phyloP scores from a whole-genome alignment of 495 filamentous ascomycete genomes.

The Trichodelitschia bisporula region DNA sequence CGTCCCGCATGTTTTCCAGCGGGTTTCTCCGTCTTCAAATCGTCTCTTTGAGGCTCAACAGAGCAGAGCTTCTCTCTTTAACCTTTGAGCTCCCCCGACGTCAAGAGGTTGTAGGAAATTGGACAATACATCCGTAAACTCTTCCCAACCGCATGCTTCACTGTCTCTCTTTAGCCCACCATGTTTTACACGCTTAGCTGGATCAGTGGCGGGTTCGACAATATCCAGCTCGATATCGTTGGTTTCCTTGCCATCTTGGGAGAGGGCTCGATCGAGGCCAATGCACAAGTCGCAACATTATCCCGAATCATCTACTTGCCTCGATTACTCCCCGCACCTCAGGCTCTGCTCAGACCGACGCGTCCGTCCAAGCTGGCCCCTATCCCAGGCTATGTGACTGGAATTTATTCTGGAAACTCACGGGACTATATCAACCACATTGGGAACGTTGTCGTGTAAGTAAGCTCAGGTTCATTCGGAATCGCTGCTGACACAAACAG shows the following conservation, averaged over 20 bases:
- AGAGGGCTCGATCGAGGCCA: conserved; percentile 17
- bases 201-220: background rate
- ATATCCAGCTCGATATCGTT: conserved; percentile 18
- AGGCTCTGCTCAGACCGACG: conserved; percentile 14
- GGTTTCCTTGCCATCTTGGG: conserved; percentile 20
- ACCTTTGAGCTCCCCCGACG: too few species aligned
- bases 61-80: too few species aligned
- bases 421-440: conserved; percentile 14
- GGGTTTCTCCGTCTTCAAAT: background rate
- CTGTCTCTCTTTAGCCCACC: too few species aligned
- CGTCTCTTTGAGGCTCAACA: background rate
- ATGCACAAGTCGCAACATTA: conserved; percentile 17
- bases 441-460: conserved; percentile 16
- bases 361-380: conserved; percentile 12
- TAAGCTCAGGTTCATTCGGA: conserved; percentile 1
- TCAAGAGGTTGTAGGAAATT: too few species aligned
- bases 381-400: conserved; percentile 10
- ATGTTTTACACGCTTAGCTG: background rate
- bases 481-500: conserved; percentile 4
- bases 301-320: conserved; percentile 17
- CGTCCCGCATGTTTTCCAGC: too few species aligned
- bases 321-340: conserved; percentile 17
- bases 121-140: too few species aligned
- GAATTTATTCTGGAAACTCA: conserved; percentile 14
- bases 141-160: too few species aligned